phyloP scores from a whole-genome alignment of 345 rosid genomes.

The Balakata baccata region DNA sequence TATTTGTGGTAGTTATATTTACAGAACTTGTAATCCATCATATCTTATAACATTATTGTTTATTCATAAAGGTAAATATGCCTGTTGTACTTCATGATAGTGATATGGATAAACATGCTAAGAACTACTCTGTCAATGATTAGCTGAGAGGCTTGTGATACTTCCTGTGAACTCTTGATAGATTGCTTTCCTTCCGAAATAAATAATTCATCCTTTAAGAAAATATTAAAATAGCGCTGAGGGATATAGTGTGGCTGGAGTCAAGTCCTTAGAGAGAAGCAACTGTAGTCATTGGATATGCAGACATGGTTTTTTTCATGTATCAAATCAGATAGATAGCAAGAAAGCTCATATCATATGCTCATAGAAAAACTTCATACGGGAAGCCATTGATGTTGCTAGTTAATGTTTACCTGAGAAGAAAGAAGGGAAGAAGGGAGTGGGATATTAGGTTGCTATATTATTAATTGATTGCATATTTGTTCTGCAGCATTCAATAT shows the following conservation, averaged over 20 bases:
- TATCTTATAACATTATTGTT: neutral
- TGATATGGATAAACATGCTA: no score
- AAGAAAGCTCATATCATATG: neutral
- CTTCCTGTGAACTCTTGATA: neutral
- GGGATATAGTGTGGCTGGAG: neutral
- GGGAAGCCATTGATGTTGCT: neutral
- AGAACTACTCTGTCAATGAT: neutral
- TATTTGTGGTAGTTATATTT: neutral
- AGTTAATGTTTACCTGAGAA: neutral
- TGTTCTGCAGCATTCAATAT: slow-evolving; percentile 54
- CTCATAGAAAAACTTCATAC: neutral
- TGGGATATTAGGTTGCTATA: neutral
- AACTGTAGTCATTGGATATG: neutral
- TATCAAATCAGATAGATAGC: neutral
- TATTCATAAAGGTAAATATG: neutral
- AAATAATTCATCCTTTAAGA: neutral
- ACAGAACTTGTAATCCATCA: neutral
- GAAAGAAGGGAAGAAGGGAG: neutral
- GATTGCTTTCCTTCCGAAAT: neutral
- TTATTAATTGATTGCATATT: neutral
- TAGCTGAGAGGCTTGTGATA: neutral
- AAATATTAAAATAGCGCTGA: neutral
- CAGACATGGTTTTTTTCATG: no score
- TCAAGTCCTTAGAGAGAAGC: neutral
- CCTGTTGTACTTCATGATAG: neutral